Base-by-base conservation (phyloP, 306 rosid species). In the Canavalia gladiata region DNA sequence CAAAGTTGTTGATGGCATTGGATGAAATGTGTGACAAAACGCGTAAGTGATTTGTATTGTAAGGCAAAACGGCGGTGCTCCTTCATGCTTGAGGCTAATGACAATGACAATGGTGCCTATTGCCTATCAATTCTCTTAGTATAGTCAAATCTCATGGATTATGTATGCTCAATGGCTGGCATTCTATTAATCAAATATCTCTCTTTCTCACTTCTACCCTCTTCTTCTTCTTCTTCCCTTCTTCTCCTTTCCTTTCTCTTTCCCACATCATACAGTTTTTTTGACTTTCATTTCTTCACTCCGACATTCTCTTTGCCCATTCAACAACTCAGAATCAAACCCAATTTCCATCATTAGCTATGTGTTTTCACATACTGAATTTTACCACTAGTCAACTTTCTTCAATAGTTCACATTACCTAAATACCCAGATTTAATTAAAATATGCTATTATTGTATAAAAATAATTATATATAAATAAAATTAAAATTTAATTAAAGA, bases 121-220 rank as follows among this genome's bases (percentile, higher is more conserved):
- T 55, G 18, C 56, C 66, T 42, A 8, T 75, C 64, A 28, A 57
- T 68, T 75, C 49, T 7, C 56, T 42, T 52, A 6, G 5, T 58
- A 29, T 63, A 65, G 84, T 84, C 87, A 84, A 78, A 78, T 73
- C 81, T 84, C 31, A 78, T 74, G 72, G 81, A 84, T 79, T 65
- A 64, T 83, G 73, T 78, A 46, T 84, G 73, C 87, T 78, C 52
- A 49, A 79, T 84, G 81, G 72, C 41, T 72, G 33, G 43, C 86
- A 71, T 57, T 71, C 52, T 39, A 51, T 63, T 62, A 6, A 39
- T 76, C 4, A 43, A 43, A 71, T 39, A 51, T 52, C 8, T 47
- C 34, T 63, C 49, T 10, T 52, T 76, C 5, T 76, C 69, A 77
- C 83, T 71, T 50, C 64, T 57, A 51, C 78, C 34, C 6, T 39